Conservation (phyloP, 306 rosid species). For the Vicia villosa region DNA sequence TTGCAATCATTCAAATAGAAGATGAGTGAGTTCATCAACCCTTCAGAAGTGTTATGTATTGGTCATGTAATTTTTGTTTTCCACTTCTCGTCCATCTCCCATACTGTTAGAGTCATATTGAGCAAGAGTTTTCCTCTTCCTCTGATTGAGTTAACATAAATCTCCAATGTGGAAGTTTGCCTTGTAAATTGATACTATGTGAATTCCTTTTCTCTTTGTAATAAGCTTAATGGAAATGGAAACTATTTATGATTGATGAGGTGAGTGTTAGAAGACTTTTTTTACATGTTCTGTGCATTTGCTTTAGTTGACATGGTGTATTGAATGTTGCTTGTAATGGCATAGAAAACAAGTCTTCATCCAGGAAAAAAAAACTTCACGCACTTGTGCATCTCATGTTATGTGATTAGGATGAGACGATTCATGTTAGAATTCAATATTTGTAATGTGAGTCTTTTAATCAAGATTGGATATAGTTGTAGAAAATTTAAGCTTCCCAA, state of each 20-base stretch:
- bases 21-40: constrained; percentile 35
- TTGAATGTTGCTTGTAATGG: background rate
- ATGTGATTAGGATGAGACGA: background rate
- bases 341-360: background rate
- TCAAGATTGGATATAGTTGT: background rate
- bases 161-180: constrained; percentile 29
- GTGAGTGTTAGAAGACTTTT: background rate
- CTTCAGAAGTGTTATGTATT: constrained; percentile 40
- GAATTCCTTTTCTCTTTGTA: constrained; percentile 15
- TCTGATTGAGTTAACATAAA: constrained; percentile 32
- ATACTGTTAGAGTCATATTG: constrained; percentile 30
- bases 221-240: constrained; percentile 20
- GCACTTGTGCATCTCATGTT: background rate
- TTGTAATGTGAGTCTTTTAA: background rate
- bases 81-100: constrained; percentile 19
- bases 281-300: background rate
- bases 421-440: background rate
- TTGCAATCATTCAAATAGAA: constrained; percentile 45
- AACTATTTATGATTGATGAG: background rate
- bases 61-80: constrained; percentile 28
- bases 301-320: background rate
- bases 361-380: background rate
- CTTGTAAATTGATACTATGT: constrained; percentile 30
- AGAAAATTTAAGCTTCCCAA: background rate
- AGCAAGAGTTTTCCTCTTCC: constrained; percentile 41